Evolutionary conservation across 495 filamentous ascomycete genomes (phyloP).

Genomic region (Xylaria longipes): DNA sequence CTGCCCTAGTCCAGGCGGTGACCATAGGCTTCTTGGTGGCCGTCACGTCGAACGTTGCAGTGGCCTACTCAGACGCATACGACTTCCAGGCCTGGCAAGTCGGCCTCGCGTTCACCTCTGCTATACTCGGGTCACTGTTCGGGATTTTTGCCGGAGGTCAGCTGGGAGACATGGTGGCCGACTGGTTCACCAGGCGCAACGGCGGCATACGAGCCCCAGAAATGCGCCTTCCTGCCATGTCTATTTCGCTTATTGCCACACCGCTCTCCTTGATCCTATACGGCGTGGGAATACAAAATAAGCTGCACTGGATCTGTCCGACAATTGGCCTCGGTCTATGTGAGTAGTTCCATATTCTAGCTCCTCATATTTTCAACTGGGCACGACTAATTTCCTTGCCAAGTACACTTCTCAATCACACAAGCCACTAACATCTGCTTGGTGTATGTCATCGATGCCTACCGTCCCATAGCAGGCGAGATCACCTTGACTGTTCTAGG

Average conservation of each 20-base stretch:
- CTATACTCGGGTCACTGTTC: conserved; percentile 55
- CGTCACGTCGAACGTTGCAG: conserved; percentile 57
- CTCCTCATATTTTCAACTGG: neutral
- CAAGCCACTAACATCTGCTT: conserved; percentile 59
- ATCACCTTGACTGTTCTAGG: conserved; percentile 57
- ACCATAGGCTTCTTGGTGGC: conserved; percentile 63
- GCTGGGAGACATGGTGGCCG: conserved; percentile 57
- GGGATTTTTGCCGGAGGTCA: conserved; percentile 58
- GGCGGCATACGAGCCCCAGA: conserved; percentile 61
- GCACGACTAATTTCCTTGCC: neutral
- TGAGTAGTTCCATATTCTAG: conserved; percentile 27
- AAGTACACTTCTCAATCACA: conserved; percentile 59
- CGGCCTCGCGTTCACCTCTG: conserved; percentile 57
- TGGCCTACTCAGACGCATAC: conserved; percentile 54
- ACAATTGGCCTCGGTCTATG: conserved; percentile 56
- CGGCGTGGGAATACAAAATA: conserved; percentile 57
- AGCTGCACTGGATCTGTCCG: conserved; percentile 62
- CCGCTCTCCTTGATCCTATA: conserved; percentile 58
- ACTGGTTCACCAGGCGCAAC: conserved; percentile 58
- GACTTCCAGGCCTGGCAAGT: conserved; percentile 55
- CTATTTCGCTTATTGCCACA: conserved; percentile 50
- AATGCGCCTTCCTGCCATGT: conserved; percentile 59
- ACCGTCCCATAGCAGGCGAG: conserved; percentile 61
- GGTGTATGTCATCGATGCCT: conserved; percentile 62
- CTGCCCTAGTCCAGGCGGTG: conserved; percentile 53